Percentiles rank a stretch among this genome's conserved stretches.
Conservation (phyloP, 768 basidiomycete species). For the Lactarius evosmus region DNA sequence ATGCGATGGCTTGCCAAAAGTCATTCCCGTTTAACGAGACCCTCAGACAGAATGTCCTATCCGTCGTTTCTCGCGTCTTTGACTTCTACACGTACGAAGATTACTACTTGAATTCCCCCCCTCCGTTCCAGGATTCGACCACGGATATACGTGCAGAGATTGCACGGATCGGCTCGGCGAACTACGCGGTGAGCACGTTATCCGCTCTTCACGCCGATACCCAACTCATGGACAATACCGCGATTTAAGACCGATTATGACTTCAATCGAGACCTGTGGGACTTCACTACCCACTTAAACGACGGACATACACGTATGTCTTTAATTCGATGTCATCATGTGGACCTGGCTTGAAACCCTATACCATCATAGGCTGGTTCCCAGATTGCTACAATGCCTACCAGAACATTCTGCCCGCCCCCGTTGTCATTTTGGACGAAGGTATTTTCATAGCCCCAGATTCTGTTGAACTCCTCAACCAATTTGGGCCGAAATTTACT, state of each 20-base stretch:
- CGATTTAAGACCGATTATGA: conserved; percentile 58
- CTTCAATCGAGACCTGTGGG: conserved; percentile 57
- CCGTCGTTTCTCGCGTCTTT: conserved; percentile 36
- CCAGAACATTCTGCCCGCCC: conserved; percentile 53
- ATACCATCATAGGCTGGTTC: conserved; percentile 45
- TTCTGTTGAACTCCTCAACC: conserved; percentile 47
- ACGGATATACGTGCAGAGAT: conserved; percentile 51
- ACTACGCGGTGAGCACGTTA: conserved; percentile 40
- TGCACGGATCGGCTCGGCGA: conserved; percentile 45
- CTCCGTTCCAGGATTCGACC: conserved; percentile 47
- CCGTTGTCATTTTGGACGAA: conserved; percentile 35
- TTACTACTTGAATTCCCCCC: conserved; percentile 38
- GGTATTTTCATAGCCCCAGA: conserved; percentile 53
- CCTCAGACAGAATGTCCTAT: conserved; percentile 37
- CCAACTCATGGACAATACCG: neutral
- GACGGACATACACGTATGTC: conserved; percentile 62
- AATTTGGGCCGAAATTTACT: conserved; percentile 46
- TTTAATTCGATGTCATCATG: neutral
- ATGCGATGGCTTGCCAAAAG: conserved; percentile 45
- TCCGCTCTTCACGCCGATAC: neutral
- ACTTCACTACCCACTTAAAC: conserved; percentile 55
- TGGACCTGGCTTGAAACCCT: neutral
- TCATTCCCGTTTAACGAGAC: conserved; percentile 43
- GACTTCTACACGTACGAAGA: conserved; percentile 43
- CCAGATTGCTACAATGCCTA: conserved; percentile 48